Evolutionary conservation across 495 filamentous ascomycete species (phyloP), one percentile per base, ranked within the genome.

Genomic region (Lophium mytilinum): DNA sequence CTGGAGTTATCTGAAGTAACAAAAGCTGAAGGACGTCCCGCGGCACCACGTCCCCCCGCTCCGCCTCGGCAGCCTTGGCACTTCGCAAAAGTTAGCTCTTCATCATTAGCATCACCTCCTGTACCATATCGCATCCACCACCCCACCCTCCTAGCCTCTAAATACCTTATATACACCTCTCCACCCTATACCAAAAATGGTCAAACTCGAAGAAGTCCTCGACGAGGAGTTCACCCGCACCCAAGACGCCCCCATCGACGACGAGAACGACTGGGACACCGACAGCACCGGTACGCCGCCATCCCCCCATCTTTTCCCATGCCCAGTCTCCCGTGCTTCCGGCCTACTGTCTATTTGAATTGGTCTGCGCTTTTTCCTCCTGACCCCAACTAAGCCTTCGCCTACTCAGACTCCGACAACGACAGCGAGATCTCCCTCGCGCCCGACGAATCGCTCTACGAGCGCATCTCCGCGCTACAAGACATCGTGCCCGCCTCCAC

Each of bases 151-250:
- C 24, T 6, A 30, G 6, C 24, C 24, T 30, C 24, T 6, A 30
- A 3, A 30, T 30, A 30, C 24, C 24, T 6, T 30, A 30, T 30
- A 30, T 3, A 30, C 24, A 30, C 24, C 24, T 30, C 24, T 6
- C 24, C 24, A 30, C 24, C 24, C 24, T 30, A 30, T 30, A 30
- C 24, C 54, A 75, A 91, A 71, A 66, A 98, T 98, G 93, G 93
- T 98, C 70, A 87, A 94, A 74, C 88, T 98, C 62, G 85, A 84
- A 63, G 94, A 96, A 75, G 91, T 98, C 68, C 84, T 91, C 60
- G 93, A 98, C 71, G 90, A 95, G 76, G 89, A 93, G 72, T 95
- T 96, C 78, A 75, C 82, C 68, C 72, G 77, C 58, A 76, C 84
- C 64, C 86, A 88, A 72, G 83, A 86, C 62, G 76, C 78, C 45